Evolutionary conservation across 2,329 filamentous ascomycete species (phyloP).

Genomic region (Teratosphaeria destructans): DNA sequence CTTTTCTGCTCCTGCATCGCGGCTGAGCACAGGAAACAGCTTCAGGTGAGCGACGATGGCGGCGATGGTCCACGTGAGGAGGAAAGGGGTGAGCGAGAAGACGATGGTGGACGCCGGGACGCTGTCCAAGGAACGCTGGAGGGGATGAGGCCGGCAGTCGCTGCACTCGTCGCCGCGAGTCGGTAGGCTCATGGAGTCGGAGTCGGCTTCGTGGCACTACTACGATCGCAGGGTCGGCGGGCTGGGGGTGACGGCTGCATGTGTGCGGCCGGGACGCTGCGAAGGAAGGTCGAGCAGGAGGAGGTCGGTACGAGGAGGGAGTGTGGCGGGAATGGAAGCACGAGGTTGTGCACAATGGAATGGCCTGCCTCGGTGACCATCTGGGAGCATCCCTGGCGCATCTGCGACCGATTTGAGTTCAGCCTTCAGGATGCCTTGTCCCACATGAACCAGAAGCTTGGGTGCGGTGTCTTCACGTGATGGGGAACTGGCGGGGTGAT

Average conservation of each 20-base stretch:
- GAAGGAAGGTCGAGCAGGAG: not conserved
- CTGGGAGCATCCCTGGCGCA: not conserved
- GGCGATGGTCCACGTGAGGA: conserved; percentile 57
- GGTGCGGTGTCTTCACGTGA: not conserved
- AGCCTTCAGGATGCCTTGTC: not conserved
- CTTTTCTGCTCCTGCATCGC: conserved; percentile 40
- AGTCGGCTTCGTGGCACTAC: not conserved
- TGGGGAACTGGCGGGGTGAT: not conserved
- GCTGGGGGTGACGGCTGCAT: not conserved
- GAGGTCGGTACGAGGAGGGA: not conserved
- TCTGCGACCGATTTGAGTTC: not conserved
- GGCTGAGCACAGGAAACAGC: conserved; percentile 63
- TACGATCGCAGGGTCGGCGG: not conserved
- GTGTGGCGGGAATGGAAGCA: not conserved
- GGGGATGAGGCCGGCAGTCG: conserved; percentile 47
- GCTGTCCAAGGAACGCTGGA: conserved; percentile 31
- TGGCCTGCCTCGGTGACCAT: not conserved
- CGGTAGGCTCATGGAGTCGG: not conserved
- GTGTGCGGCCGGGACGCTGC: not conserved
- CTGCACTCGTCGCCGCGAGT: conserved; percentile 37
- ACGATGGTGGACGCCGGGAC: conserved; percentile 41
- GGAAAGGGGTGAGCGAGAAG: conserved; percentile 57
- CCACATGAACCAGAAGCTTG: not conserved
- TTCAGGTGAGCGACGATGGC: conserved; percentile 53
- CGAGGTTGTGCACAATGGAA: not conserved